Evolutionary conservation across 371 early-diverging fungal genomes (phyloP).

Genomic region (Funneliformis caledonium): DNA sequence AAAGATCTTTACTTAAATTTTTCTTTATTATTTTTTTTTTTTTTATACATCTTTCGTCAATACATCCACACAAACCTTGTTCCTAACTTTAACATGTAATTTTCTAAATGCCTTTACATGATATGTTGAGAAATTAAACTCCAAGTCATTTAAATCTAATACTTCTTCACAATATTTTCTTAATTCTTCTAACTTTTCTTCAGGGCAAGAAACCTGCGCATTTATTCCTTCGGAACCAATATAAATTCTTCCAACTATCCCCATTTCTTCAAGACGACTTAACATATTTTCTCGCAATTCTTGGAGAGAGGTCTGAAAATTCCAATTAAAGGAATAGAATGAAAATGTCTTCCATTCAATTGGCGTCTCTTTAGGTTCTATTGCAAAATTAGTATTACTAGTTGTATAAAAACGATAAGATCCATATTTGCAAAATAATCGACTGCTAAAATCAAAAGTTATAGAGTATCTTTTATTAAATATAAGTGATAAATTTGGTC

Average conservation of each 20-base stretch:
- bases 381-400: not conserved
- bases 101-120: constrained; percentile 68
- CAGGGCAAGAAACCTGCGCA: constrained; percentile 74
- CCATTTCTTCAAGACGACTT: constrained; percentile 54
- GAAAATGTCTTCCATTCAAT: constrained; percentile 66
- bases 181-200: constrained; percentile 51
- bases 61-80: constrained; percentile 52
- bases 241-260: constrained; percentile 74
- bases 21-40: not conserved
- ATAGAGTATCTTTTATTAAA: not conserved
- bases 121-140: constrained; percentile 68
- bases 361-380: not conserved
- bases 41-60: not conserved
- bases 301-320: constrained; percentile 50
- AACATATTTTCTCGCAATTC: constrained; percentile 57
- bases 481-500: not conserved
- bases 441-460: not conserved
- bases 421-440: not conserved
- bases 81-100: constrained; percentile 64
- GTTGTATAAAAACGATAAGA: constrained; percentile 1
- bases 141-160: constrained; percentile 48
- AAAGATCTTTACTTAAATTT: not conserved
- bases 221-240: constrained; percentile 75
- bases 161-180: constrained; percentile 48
- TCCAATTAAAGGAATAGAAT: constrained; percentile 70